These are phyloP conservation scores for Claviceps sp. DNA, from an alignment of 2,329 filamentous ascomycete genomes.

Conservation along the genomic window DNA sequence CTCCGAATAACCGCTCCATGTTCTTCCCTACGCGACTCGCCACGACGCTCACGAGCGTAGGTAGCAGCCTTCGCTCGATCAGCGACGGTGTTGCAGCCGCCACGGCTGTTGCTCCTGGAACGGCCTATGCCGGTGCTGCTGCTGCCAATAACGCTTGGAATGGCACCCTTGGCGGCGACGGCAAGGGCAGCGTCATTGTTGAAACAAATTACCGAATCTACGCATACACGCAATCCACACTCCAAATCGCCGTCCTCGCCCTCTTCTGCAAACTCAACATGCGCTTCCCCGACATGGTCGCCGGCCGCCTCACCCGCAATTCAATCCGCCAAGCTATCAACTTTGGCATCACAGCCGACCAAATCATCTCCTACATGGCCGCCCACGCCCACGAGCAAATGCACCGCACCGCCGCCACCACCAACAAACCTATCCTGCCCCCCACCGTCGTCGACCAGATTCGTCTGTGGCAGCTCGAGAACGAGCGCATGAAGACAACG, in stretches of 20 bases:
- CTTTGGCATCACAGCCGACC: constrained; percentile 84
- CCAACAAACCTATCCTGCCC: constrained; percentile 62
- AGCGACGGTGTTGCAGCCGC: constrained; percentile 57
- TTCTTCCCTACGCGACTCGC: constrained; percentile 89
- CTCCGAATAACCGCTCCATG: constrained; percentile 41
- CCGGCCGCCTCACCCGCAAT: constrained; percentile 76
- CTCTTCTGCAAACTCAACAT: constrained; percentile 81
- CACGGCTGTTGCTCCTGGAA: constrained; percentile 30
- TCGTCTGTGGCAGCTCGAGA: constrained; percentile 91
- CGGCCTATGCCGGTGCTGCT: constrained; percentile 14
- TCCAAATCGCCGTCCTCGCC: constrained; percentile 86
- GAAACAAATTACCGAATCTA: constrained; percentile 98
- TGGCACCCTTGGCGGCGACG: constrained; percentile 23
- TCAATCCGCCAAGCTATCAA: constrained; percentile 79
- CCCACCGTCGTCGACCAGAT: constrained; percentile 97
- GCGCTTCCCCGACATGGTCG: constrained; percentile 88
- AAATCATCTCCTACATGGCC: constrained; percentile 86
- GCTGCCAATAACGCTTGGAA: constrained; percentile 8
- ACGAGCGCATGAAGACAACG: constrained; percentile 80
- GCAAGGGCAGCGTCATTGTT: constrained; percentile 79
- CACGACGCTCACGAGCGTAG: constrained; percentile 80
- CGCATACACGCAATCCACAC: constrained; percentile 85
- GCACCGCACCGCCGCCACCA: constrained; percentile 47
- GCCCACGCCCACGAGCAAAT: constrained; percentile 93
- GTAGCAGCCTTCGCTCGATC: constrained; percentile 58